Base-by-base conservation (phyloP, 768 basidiomycete genomes). In the Suillus brevipes region DNA sequence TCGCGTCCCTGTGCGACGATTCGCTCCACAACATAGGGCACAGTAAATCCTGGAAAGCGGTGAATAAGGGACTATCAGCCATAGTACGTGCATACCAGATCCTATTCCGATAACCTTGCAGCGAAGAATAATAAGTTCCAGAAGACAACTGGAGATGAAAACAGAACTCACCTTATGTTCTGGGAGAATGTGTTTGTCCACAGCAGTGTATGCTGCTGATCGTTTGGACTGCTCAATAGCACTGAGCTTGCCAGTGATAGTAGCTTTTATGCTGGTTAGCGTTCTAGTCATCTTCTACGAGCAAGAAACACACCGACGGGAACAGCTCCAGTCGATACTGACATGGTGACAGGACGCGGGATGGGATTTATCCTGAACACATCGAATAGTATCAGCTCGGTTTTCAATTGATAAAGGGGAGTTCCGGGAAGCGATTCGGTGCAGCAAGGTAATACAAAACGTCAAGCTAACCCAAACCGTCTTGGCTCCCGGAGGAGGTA, bases 1-100 rank as follows among this genome's bases (percentile, higher is more conserved):
- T 85, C 87, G 16, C 71, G 66, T 2, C 94, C 95, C 75, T 97
- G 95, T 66, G 90, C 84, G 13, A 94, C 84, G 64, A 99, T 96
- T 61, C 95, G 85, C 69, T 99, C 95, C 28, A 99, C 95, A 60
- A 99, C 95, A 72, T 97, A 99, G 4, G 95, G 94, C 1, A 98
- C 95, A 1, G 95, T 98, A 9, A 94, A 95, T 47, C 94, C 94
- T 88, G 66, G 3, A 56, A 25, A 40, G n/a, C 14, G 2, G 34
- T 14, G 43, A 36, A 60, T 34, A n/a, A 36, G 62, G 36, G 23
- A 36, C 10, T 42, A 59, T 42, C 10, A 40, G 43, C 37, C 38
- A 23, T 25, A 53, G 63, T 9, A 45, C 10, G 3, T 63, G 5
- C 12, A 5, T 28, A 91, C 92, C 91, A 66, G 94, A 95, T 40